These are phyloP conservation scores for Populus tomentosa DNA, from an alignment of 441 rosid genomes.

Conservation along the genomic window DNA sequence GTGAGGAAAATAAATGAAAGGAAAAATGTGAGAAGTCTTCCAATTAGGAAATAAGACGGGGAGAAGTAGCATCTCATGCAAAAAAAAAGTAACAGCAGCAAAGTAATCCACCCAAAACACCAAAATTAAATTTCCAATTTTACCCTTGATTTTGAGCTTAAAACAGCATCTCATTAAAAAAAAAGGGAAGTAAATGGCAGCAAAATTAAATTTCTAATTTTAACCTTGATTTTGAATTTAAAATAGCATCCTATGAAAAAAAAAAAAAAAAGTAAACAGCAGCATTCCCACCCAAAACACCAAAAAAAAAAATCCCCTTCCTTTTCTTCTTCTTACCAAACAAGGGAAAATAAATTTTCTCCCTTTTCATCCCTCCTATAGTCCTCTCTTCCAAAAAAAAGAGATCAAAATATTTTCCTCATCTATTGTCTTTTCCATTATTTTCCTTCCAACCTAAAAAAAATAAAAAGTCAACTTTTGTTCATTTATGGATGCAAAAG, in stretches of 20 bases:
- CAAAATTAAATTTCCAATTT: background rate
- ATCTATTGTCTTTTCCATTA: background rate
- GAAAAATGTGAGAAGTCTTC: background rate
- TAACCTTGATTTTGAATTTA: background rate
- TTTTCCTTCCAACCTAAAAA: background rate
- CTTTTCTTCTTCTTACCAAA: background rate
- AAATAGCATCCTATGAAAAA: background rate
- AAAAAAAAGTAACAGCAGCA: too few relatives aligned
- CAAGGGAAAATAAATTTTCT: background rate
- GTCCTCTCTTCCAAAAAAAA: background rate
- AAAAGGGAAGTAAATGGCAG: background rate
- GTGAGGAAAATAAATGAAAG: background rate
- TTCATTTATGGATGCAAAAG: conserved; percentile 1
- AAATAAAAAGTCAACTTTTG: background rate
- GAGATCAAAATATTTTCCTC: background rate
- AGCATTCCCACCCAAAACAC: background rate
- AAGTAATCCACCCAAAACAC: too few relatives aligned
- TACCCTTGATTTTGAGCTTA: background rate
- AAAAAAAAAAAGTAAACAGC: background rate
- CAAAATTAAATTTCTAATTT: background rate
- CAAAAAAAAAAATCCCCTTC: background rate
- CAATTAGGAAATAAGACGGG: background rate
- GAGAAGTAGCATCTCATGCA: background rate
- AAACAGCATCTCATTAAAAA: background rate
- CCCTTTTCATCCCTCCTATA: background rate